A percentile compares a stretch with the other conserved stretches of the same genome.
Conservation (phyloP, 78 protist genomes). For the Bigelowiella natans region DNA sequence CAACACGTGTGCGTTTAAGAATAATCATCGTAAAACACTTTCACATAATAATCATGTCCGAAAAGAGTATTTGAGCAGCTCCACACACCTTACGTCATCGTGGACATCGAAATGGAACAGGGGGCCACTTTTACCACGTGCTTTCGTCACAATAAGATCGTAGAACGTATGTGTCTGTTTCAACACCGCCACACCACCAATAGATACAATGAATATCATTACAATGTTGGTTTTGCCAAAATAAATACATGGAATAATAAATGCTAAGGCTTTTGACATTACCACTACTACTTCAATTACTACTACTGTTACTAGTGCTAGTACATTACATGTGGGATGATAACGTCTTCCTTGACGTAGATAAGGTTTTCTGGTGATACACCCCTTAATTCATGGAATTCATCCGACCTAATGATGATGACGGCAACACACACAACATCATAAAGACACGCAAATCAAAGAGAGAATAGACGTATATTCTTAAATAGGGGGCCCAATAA, state of each 20-base stretch:
- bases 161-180: slow-evolving; percentile 5
- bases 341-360: slow-evolving; percentile 81
- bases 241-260: too few species aligned
- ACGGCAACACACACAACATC: background rate
- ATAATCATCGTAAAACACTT: too few species aligned
- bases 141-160: slow-evolving; percentile 9
- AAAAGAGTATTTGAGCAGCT: too few species aligned
- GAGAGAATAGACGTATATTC: background rate
- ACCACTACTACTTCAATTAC: too few species aligned
- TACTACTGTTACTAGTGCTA: too few species aligned
- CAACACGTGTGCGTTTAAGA: too few species aligned
- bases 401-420: background rate
- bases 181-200: too few species aligned
- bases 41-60: too few species aligned
- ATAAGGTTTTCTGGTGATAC: slow-evolving; percentile 53
- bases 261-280: too few species aligned
- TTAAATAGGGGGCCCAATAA: background rate
- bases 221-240: too few species aligned
- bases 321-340: slow-evolving; percentile 64
- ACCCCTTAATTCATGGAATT: slow-evolving; percentile 34
- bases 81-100: background rate
- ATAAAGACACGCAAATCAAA: background rate
- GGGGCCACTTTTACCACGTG: slow-evolving; percentile 6
- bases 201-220: too few species aligned
- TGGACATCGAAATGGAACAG: slow-evolving; percentile 7